phyloP scores from a whole-genome alignment of 108 stramenopile species.

The Skeletonema grethae region DNA sequence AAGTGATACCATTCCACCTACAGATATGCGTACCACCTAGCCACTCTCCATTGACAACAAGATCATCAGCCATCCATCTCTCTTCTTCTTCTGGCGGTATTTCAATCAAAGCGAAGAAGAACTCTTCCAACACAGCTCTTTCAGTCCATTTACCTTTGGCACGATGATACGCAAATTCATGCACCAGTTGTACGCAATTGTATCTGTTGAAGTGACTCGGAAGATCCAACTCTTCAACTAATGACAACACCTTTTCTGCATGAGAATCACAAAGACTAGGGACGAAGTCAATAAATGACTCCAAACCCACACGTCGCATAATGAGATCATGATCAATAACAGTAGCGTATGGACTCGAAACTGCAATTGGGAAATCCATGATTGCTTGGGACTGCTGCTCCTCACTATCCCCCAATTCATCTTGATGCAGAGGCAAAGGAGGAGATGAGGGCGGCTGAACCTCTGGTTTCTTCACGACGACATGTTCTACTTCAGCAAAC shows the following conservation, averaged over 20 bases:
- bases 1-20: conserved; percentile 17
- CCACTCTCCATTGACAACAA: conserved; percentile 9
- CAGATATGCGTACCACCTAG: conserved; percentile 6
- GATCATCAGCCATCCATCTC: neutral
- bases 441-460: neutral
- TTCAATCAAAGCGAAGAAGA: conserved; percentile 11
- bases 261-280: neutral
- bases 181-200: neutral
- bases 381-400: neutral
- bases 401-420: neutral
- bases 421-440: neutral
- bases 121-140: conserved; percentile 15
- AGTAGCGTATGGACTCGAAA: neutral
- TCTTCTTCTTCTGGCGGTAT: neutral
- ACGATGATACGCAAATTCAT: conserved; percentile 10
- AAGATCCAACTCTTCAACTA: neutral
- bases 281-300: neutral
- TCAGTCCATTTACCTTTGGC: conserved; percentile 5
- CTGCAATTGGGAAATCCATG: neutral
- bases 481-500: too few relatives aligned
- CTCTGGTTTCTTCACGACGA: too few relatives aligned
- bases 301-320: neutral
- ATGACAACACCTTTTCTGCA: neutral
- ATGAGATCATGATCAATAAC: neutral
- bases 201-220: neutral